These are phyloP conservation scores for Mycena indigotica DNA, from an alignment of 768 basidiomycete species.

Conservation along the genomic window DNA sequence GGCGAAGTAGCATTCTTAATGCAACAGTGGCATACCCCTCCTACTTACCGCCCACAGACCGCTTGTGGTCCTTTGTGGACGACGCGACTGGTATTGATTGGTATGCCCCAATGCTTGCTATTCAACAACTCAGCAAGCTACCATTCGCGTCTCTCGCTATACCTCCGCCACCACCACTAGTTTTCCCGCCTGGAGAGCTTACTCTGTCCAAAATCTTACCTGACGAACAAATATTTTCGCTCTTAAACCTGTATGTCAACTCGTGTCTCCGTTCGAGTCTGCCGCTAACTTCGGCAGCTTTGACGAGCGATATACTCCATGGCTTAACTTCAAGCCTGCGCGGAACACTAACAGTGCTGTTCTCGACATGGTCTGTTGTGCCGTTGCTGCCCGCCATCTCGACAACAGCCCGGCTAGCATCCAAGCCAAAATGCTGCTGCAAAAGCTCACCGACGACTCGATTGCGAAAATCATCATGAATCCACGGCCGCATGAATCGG, in stretches of 20 bases:
- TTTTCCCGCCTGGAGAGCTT: conserved; percentile 28
- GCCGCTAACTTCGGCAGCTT: conserved; percentile 28
- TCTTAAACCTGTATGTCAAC: conserved; percentile 35
- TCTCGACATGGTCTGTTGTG: conserved; percentile 43
- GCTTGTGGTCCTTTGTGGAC: conserved; percentile 43
- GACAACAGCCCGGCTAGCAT: conserved; percentile 33
- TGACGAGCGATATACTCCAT: conserved; percentile 13
- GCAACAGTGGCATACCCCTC: not conserved
- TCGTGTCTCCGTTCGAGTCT: not conserved
- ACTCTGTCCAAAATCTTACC: conserved; percentile 32
- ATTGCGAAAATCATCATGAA: conserved; percentile 41
- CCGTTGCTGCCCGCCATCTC: conserved; percentile 43
- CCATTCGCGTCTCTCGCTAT: conserved; percentile 6
- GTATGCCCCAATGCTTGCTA: conserved; percentile 44
- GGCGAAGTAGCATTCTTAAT: not conserved
- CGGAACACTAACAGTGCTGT: conserved; percentile 26
- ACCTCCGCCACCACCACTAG: conserved; percentile 20
- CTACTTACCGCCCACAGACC: conserved; percentile 32
- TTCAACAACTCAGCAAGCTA: conserved; percentile 29
- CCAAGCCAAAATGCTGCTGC: conserved; percentile 8
- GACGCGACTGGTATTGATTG: conserved; percentile 36
- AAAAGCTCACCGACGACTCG: conserved; percentile 39
- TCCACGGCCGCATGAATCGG: conserved; percentile 36
- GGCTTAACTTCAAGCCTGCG: conserved; percentile 18
- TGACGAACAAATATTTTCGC: conserved; percentile 33